Evolutionary conservation across 2,329 filamentous ascomycete species (phyloP).

Genomic region (Claviceps sp.): DNA sequence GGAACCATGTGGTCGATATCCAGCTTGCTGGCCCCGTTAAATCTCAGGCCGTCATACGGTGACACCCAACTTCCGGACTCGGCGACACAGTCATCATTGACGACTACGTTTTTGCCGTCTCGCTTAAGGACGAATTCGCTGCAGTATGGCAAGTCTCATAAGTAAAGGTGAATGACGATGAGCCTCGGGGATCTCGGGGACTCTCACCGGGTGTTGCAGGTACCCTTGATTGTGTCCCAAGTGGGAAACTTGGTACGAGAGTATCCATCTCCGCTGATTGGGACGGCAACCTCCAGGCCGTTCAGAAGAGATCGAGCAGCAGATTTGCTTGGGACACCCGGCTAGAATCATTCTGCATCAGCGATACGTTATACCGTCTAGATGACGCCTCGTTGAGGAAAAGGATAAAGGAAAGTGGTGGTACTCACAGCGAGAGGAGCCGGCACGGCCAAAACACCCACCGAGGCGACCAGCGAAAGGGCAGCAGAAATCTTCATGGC

Average conservation of each 20-base stretch:
- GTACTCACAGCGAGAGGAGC: slow-evolving; percentile 13
- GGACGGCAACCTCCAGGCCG: slow-evolving; percentile 41
- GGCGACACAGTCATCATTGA: slow-evolving; percentile 45
- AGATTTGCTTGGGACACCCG: slow-evolving; percentile 48
- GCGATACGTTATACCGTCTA: background rate
- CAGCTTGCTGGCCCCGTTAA: slow-evolving; percentile 54
- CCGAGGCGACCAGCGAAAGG: slow-evolving; percentile 12
- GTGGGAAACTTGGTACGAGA: slow-evolving; percentile 55
- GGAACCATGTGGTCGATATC: slow-evolving; percentile 81
- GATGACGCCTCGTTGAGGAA: background rate
- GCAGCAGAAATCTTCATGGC: slow-evolving; percentile 20
- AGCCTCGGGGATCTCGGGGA: background rate
- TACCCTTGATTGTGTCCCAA: slow-evolving; percentile 52
- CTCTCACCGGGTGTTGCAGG: slow-evolving; percentile 51
- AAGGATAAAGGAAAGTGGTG: background rate
- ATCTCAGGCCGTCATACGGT: slow-evolving; percentile 61
- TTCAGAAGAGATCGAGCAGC: slow-evolving; percentile 45
- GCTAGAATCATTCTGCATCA: slow-evolving; percentile 17
- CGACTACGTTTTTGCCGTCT: slow-evolving; percentile 52
- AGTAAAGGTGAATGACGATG: background rate
- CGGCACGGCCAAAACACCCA: slow-evolving; percentile 16
- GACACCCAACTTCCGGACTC: slow-evolving; percentile 56
- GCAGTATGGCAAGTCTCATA: background rate
- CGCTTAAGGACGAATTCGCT: slow-evolving; percentile 58
- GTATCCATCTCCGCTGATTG: slow-evolving; percentile 44